Base-by-base conservation (phyloP, 257 asterid species). In the Fraxinus pennsylvanica region DNA sequence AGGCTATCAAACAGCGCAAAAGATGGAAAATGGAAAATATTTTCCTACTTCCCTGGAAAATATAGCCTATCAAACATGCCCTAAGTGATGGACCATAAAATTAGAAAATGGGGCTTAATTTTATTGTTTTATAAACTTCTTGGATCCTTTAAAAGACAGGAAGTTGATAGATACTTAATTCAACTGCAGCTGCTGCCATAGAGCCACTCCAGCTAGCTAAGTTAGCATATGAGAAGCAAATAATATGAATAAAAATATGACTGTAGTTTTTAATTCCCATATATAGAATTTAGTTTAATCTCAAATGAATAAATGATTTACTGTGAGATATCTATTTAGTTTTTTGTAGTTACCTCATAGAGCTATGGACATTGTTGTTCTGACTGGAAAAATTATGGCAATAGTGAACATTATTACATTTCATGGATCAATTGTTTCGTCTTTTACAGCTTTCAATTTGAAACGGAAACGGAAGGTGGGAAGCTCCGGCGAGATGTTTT, bases 401-500 rank as follows among this genome's bases (percentile, higher is more conserved):
- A 59, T 22, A 19, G 67, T n/a, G 4, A 59, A 8, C 27, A n/a
- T 6, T 6, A 59, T 59, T 59, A 22, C 29, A 59, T 59, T 59
- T 22, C 30, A 21, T 8, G 67, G 8, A 59, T n/a, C 13, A 71
- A 76, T 57, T 29, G 38, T 61, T 61, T 82, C 25, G 76, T 68
- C 35, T 66, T 75, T 85, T 87, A 36, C 96, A 95, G 99, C 80
- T 90, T 95, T 82, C 98, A 95, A 74, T 95, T 95, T 66, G 99
- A 95, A 85, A 93, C 99, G 25, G 99, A 95, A 81, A 87, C 88
- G 27, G 99, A 95, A 87, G 88, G 86, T 54, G 76, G 91, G 71
- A 91, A 88, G 83, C 97, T 95, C 25, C 82, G 99, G 78, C 86
- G 92, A 84, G 97, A 95, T 83, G 99, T 95, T 82, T 79, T 89